Evolutionary conservation across 2,329 filamentous ascomycete genomes (phyloP), one percentile per base, ranked within the genome.

Genomic region (Sclerotinia nivalis): DNA sequence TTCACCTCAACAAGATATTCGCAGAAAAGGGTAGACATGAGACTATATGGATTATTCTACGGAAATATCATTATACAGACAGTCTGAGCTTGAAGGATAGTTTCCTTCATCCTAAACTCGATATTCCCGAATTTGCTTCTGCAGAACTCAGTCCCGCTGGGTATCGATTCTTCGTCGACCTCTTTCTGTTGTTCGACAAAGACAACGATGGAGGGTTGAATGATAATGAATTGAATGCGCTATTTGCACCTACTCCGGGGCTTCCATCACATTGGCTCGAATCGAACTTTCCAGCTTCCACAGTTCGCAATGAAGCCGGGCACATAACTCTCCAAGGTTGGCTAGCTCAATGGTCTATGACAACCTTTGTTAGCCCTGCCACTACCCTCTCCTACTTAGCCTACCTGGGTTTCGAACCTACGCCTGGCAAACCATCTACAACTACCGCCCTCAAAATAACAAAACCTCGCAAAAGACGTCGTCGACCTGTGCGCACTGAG

Each of bases 271-370:
- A 92, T 0, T 99, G 96, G 96, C 83, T 89, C 0, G 94, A 97
- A 73, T 91, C 91, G 1, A 92, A 89, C 0, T 99, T 99, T 77
- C 96, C 96, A 1, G 93, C 92, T 0, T 97, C 93, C 34, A 97
- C 96, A 0, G 95, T 98, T 25, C 90, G 93, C 55, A 98, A 97
- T 78, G 96, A 99, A 80, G 93, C 93, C 12, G 96, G 96, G 0
- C 89, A 98, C 79, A 94, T 99, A 72, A 99, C 96, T 1, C 84
- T 99, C 5, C 96, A 99, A 80, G 96, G 96, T 2, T 99, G 96
- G 96, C 87, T 99, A 50, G 96, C 96, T 5, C 96, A 99, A 77
- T 99, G 96, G 96, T 97, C 94, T 79, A 99, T 99, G 96, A 99
- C 96, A 0, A 99, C 96, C 0, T 99, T 98, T 76, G 89, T 96